Conservation (phyloP, 306 rosid species). For the Ceratonia siliqua region DNA sequence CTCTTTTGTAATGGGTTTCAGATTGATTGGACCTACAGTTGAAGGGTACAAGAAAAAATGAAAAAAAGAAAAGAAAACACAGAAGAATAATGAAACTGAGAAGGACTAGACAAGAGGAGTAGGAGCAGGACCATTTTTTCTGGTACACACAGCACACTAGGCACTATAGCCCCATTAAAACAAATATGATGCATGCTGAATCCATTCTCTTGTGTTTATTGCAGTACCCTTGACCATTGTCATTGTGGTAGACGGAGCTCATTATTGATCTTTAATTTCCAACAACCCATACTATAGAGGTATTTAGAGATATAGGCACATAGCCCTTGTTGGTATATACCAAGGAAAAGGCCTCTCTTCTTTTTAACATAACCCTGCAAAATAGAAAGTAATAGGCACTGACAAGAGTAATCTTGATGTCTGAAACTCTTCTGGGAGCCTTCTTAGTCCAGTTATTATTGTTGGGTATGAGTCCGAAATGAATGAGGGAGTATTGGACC, state of each 20-base stretch:
- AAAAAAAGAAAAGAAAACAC: not conserved
- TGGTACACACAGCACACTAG: constrained; percentile 24
- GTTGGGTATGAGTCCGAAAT: constrained; percentile 43
- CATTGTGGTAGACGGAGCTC: constrained; percentile 26
- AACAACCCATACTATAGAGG: constrained; percentile 35
- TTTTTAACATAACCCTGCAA: constrained; percentile 36
- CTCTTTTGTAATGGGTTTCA: no score
- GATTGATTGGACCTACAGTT: not conserved
- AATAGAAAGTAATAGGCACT: constrained; percentile 21
- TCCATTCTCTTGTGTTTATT: constrained; percentile 27
- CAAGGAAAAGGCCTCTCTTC: constrained; percentile 39
- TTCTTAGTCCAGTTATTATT: constrained; percentile 32
- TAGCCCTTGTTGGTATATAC: constrained; percentile 43
- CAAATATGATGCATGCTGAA: constrained; percentile 4
- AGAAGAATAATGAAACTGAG: constrained; percentile 29
- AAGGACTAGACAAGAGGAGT: constrained; percentile 35
- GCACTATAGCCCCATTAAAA: constrained; percentile 23
- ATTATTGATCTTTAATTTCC: constrained; percentile 44
- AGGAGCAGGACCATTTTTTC: constrained; percentile 34
- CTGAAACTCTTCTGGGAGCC: not conserved
- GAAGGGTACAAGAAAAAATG: not conserved
- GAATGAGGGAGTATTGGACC: constrained; percentile 49
- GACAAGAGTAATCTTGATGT: constrained; percentile 17
- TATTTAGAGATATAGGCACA: constrained; percentile 23
- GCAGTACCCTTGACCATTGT: not conserved